Evolutionary conservation across 2,329 filamentous ascomycete species (phyloP), one percentile per base, ranked within the genome.

Genomic region (Fusarium algeriense): DNA sequence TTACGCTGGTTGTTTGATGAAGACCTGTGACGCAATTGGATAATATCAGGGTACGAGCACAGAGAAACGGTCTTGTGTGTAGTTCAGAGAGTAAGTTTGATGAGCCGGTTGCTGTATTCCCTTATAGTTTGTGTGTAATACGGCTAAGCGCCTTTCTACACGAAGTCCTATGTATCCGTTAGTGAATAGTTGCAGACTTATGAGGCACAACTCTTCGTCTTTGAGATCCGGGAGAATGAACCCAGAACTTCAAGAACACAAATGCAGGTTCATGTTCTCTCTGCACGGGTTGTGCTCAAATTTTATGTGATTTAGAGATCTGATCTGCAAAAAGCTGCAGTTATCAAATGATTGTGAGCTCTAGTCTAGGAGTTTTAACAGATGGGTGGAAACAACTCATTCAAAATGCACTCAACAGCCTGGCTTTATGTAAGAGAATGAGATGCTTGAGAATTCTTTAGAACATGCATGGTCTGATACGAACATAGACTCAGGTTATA

Each of bases 1-100:
- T 71, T 71, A 71, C 67, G 68, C 68, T 60, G 38, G 43, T 23
- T 53, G 2, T 54, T 54, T 48, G 35, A 49, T 63, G 46, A 14
- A 37, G 26, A 53, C 23, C 1, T 1, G 1, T 7, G 9, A 5
- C 3, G 15, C 28, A 45, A 45, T 34, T 0, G 3, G 4, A 2
- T 8, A 26, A 0, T 0, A 50, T 50, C 1, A 4, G 2, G 8
- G 20, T 37, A 7, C 2, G 23, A 1, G 3, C 3, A 3, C 0
- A 7, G 8, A 6, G 17, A n/a, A 11, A 3, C 10, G 11, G 2
- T n/a, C 19, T 13, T 28, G 3, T 19, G 44, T 19, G 3, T 9
- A 7, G 12, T 14, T 17, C 4, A 54, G 5, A 14, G 6, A 11
- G 11, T 0, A 3, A 12, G 15, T 19, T 4, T 9, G 49, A 20